Base-by-base conservation (phyloP, 73 alveolate species). In the Paraurostyla sp. region DNA sequence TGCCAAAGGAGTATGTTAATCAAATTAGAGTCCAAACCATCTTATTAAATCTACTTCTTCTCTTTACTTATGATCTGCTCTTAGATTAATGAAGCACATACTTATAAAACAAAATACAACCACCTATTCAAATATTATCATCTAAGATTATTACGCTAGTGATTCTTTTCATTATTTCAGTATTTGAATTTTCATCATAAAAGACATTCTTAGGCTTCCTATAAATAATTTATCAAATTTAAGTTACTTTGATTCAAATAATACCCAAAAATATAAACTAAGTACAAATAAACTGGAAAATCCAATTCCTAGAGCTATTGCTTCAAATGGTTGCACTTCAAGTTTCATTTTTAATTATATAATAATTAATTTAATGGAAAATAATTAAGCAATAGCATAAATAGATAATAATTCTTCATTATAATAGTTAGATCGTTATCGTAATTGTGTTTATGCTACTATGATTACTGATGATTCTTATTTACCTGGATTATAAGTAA, bases 401-500 rank as follows among this genome's bases (percentile, higher is more conserved):
- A 15, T 15, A 32, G 63, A 7, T 71, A 68, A 42, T 49, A 49
- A 49, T 4, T 3, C 7, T 6, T 11, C 29, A 51, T n/a, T 15
- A 3, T 25, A 25, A 25, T 16, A 78, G 9, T 51, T 22, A 2
- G 22, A 1, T 51, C 49, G 27, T 3, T 54, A 6, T 3, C 2
- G 29, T 36, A 42, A 68, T 35, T 16, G 32, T 50, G 88, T 71
- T 42, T 85, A 40, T 51, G 93, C 93, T 11, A 85, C 93, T 0
- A 85, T 85, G 93, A 46, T 85, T 40, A 85, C 93, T 0, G 83
- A 68, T 27, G 93, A 85, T 71, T 27, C 48, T 29, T 85, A 85
- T 58, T n/a, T 69, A 40, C 80, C 76, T 9, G 93, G 93, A 29
- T 63, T 87, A 36, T 45, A 87, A 40, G 89, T 87, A 1, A 30